Evolutionary conservation across 345 rosid genomes (phyloP).

Genomic region (Pseudoturritis turrita): DNA sequence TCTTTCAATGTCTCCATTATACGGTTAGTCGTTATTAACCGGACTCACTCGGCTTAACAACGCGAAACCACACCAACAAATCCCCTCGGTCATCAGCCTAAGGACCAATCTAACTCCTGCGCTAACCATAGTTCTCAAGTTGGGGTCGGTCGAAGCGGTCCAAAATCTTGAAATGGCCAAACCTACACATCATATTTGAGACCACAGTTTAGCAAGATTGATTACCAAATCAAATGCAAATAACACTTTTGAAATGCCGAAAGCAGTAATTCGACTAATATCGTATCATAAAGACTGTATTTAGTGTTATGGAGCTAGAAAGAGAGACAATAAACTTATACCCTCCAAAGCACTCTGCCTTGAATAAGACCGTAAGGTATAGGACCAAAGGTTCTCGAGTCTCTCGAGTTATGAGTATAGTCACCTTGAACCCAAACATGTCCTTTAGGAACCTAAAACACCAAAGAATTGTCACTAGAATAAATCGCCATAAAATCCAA

Average conservation of each 20-base stretch:
- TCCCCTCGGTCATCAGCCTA: background rate
- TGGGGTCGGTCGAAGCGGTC: constrained; percentile 27
- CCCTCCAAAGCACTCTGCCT: constrained; percentile 64
- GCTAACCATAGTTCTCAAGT: background rate
- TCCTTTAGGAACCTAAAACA: constrained; percentile 65
- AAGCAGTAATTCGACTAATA: background rate
- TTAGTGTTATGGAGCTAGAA: background rate
- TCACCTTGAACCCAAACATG: constrained; percentile 77
- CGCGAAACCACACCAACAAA: background rate
- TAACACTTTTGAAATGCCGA: background rate
- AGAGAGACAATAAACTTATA: constrained; percentile 18
- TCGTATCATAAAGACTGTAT: background rate
- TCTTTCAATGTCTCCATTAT: background rate
- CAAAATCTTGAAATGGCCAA: constrained; percentile 59
- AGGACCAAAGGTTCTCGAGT: constrained; percentile 73
- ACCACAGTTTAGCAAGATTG: background rate
- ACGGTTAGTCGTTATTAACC: background rate
- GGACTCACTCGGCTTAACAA: background rate
- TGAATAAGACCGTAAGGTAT: constrained; percentile 70
- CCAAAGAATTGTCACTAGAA: background rate
- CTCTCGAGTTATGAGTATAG: constrained; percentile 46
- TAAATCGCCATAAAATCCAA: background rate
- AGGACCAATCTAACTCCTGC: background rate
- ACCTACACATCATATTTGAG: constrained; percentile 33
- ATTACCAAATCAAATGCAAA: background rate